Evolutionary conservation across 2,329 filamentous ascomycete genomes (phyloP), one percentile per base, ranked within the genome.

Genomic region (Emmonsiellopsis sp.): DNA sequence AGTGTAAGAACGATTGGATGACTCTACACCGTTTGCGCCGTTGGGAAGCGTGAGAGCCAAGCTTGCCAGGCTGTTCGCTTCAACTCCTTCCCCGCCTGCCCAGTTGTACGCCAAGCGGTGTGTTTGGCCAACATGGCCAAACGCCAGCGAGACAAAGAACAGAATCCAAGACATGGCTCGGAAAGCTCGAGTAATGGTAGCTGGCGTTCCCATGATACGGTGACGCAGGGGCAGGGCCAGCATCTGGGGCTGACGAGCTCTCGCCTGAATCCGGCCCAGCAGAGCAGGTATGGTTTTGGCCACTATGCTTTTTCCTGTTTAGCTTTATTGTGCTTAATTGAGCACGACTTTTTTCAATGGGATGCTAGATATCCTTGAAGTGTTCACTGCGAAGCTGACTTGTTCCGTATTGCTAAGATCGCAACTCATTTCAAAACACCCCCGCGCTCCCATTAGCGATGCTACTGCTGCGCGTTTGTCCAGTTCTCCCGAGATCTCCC

Each of bases 131-230:
- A 1, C 16, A 48, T 49, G 51, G 45, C 44, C 31, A 50, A 47
- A 20, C 47, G 55, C 48, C 53, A 61, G 59, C 63, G 61, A 48
- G 65, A 67, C 53, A 63, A 63, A 47, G 64, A 69, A 45, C 60
- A 60, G 55, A 64, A 67, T 58, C 60, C 63, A 32, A 67, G 70
- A 48, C 67, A 71, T 60, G 70, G 67, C 53, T 73, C 71, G n/a
- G 68, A 67, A 53, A 70, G 66, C 61, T 70, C 71, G 32, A 70
- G 65, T 47, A 61, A 63, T 46, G 65, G 65, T 50, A 72, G 69
- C 59, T 68, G 64, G 59, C 59, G 63, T 35, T 72, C 71, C 26
- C 67, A 73, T 51, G 70, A 72, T 49, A 73, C 69, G 2, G 60
- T 73, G 32, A 70, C 60, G 52, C 62, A 55, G 52, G 58, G 55